phyloP scores from a whole-genome alignment of 352 stramenopile genomes.

The Plasmopara muralis region DNA sequence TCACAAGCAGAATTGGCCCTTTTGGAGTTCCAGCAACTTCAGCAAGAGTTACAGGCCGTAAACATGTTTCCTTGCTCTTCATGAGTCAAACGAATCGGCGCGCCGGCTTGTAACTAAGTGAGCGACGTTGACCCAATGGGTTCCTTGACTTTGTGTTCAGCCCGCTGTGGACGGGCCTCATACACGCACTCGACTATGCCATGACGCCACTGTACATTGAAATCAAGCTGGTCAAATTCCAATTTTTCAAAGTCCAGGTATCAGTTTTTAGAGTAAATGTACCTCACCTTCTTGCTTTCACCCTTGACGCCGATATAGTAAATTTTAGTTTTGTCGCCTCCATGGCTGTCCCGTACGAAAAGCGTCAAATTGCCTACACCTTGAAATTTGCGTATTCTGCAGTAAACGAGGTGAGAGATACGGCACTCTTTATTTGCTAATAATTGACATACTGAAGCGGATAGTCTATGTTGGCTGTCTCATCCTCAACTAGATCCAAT shows the following conservation, averaged over 20 bases:
- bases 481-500: constrained; percentile 70
- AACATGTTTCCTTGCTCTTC: constrained; percentile 19
- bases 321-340: constrained; percentile 62
- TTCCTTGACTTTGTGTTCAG: constrained; percentile 73
- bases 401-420: constrained; percentile 4
- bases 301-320: constrained; percentile 87
- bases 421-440: background rate
- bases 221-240: constrained; percentile 7
- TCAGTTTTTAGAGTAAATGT: background rate
- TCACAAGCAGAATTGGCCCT: constrained; percentile 40
- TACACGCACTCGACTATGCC: constrained; percentile 83
- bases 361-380: constrained; percentile 76
- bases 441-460: constrained; percentile 51
- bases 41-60: constrained; percentile 29
- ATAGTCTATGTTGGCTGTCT: constrained; percentile 60
- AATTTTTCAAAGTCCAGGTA: background rate
- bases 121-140: constrained; percentile 39
- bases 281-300: constrained; percentile 74
- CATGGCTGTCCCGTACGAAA: constrained; percentile 72
- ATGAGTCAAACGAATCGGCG: background rate
- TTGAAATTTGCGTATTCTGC: constrained; percentile 81
- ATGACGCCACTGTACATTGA: constrained; percentile 58
- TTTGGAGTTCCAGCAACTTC: constrained; percentile 42
- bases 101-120: constrained; percentile 25
- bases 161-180: constrained; percentile 63